phyloP scores from a whole-genome alignment of 441 rosid genomes.

The Euphorbia schlechtendalii region DNA sequence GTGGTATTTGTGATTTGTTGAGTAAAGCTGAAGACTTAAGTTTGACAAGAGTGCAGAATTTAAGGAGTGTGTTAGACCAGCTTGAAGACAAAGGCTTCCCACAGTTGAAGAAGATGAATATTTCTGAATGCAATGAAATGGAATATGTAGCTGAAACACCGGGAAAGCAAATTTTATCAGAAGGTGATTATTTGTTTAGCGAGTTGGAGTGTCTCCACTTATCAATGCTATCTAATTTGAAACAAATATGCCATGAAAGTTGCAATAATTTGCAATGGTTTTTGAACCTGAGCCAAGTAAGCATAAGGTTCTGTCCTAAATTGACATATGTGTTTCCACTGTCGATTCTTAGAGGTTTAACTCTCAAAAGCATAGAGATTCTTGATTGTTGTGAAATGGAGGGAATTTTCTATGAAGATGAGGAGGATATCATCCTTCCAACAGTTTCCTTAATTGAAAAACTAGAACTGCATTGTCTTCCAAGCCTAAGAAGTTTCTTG shows the following conservation, averaged over 20 bases:
- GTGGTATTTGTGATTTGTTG: background rate
- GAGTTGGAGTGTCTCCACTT: background rate
- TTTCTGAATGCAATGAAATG: background rate
- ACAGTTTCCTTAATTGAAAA: background rate
- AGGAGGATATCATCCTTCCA: background rate
- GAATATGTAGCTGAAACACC: background rate
- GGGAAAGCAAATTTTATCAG: background rate
- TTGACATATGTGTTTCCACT: background rate
- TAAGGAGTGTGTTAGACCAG: background rate
- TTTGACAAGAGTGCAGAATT: background rate
- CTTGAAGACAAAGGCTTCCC: background rate
- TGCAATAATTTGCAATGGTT: background rate
- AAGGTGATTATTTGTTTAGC: background rate
- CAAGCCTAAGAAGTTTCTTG: background rate
- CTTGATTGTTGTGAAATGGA: background rate
- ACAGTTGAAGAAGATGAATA: background rate
- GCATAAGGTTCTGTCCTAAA: background rate
- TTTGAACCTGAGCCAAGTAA: background rate
- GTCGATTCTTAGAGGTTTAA: background rate
- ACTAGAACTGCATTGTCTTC: background rate
- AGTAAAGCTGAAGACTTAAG: background rate
- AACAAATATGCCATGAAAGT: background rate
- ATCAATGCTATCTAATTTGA: background rate
- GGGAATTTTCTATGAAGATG: no score
- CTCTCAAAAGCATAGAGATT: background rate